phyloP scores from a whole-genome alignment of 768 basidiomycete species.

The Dendrothele bispora region DNA sequence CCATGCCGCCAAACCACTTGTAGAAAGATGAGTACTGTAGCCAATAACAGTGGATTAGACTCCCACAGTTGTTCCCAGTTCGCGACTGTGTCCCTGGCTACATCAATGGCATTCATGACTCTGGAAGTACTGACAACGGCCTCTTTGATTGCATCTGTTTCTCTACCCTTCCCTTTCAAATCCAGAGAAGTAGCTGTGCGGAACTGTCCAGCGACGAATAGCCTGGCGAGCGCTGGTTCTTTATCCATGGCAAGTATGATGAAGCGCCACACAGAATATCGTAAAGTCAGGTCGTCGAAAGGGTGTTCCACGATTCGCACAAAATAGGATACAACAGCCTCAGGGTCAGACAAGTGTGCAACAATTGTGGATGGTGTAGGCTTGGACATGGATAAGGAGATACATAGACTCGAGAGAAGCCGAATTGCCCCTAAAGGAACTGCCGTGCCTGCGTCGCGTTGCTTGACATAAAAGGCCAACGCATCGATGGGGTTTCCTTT shows the following conservation, averaged over 20 bases:
- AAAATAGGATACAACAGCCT: constrained; percentile 63
- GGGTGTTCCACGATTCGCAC: constrained; percentile 77
- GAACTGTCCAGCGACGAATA: constrained; percentile 78
- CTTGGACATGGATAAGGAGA: constrained; percentile 59
- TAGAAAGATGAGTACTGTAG: constrained; percentile 74
- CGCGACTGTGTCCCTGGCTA: constrained; percentile 64
- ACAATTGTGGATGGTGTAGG: constrained; percentile 72
- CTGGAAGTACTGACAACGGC: constrained; percentile 31
- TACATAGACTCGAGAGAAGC: constrained; percentile 66
- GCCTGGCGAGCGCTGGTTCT: constrained; percentile 80
- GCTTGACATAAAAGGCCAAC: constrained; percentile 65
- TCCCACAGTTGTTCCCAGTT: constrained; percentile 80
- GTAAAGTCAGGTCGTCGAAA: constrained; percentile 71
- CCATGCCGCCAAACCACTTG: constrained; percentile 80
- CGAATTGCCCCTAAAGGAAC: constrained; percentile 69
- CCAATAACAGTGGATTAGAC: constrained; percentile 71
- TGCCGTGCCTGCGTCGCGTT: constrained; percentile 55
- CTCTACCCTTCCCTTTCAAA: constrained; percentile 39
- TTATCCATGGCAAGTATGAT: constrained; percentile 79
- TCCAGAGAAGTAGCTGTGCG: constrained; percentile 30
- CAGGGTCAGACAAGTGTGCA: constrained; percentile 76
- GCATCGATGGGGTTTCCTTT: constrained; percentile 76
- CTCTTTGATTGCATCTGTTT: constrained; percentile 34
- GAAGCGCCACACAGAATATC: constrained; percentile 82
- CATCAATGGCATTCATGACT: constrained; percentile 58